These are phyloP conservation scores for Ophiostoma himal-ulmi DNA, from an alignment of 2,329 filamentous ascomycete genomes.

Conservation along the genomic window DNA sequence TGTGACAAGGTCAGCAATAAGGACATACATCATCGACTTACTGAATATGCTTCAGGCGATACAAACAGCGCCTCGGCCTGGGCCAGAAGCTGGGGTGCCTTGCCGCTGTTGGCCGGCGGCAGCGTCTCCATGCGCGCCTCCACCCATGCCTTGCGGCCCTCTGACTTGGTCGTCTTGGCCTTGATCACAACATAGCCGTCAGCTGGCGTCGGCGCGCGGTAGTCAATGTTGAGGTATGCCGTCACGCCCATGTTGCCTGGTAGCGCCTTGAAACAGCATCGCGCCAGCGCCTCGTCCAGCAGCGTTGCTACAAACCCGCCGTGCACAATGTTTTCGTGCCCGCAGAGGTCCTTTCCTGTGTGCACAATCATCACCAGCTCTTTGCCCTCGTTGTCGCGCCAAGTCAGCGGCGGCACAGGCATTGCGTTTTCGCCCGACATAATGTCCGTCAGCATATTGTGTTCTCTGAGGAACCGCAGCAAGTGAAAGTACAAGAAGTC, in stretches of 20 bases:
- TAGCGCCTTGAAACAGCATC: constrained; percentile 81
- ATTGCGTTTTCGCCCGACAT: constrained; percentile 70
- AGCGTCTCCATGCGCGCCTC: constrained; percentile 67
- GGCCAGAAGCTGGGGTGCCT: constrained; percentile 62
- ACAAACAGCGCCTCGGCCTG: constrained; percentile 85
- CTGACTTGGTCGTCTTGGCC: constrained; percentile 75
- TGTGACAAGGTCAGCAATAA: neutral
- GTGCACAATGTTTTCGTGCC: constrained; percentile 85
- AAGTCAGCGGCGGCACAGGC: constrained; percentile 73
- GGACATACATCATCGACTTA: neutral
- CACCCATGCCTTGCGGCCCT: constrained; percentile 93
- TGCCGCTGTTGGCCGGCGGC: constrained; percentile 48
- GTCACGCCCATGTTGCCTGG: constrained; percentile 83
- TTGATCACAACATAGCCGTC: constrained; percentile 69
- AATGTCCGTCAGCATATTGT: constrained; percentile 77
- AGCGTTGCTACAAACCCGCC: constrained; percentile 88
- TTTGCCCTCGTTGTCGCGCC: constrained; percentile 64
- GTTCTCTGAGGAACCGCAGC: constrained; percentile 59
- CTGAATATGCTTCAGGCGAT: neutral
- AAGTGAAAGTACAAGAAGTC: constrained; percentile 87
- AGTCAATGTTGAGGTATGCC: constrained; percentile 76
- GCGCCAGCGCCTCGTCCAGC: constrained; percentile 80
- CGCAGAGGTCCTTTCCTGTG: constrained; percentile 73
- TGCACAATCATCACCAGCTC: constrained; percentile 67
- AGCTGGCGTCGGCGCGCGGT: constrained; percentile 72